Evolutionary conservation across 768 basidiomycete genomes (phyloP).

Genomic region (Rhodotorula diobovata): DNA sequence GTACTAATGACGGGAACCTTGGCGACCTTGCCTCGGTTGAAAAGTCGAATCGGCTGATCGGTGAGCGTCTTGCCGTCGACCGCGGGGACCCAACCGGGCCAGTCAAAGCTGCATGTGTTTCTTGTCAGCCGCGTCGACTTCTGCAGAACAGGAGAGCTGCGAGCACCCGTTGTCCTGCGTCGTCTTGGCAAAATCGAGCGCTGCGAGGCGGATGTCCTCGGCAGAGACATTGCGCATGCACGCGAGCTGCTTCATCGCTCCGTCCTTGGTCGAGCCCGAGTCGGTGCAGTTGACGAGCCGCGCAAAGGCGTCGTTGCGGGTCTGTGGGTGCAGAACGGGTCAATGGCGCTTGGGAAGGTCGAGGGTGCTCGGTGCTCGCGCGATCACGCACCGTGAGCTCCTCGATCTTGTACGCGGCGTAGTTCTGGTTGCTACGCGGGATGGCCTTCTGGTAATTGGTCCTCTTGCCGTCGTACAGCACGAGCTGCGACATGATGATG

Average conservation of each 20-base stretch:
- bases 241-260: slow-evolving; percentile 13
- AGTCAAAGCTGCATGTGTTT: neutral
- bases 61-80: slow-evolving; percentile 57
- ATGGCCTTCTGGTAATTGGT: slow-evolving; percentile 27
- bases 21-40: slow-evolving; percentile 53
- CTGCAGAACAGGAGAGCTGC: too few relatives aligned
- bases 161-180: neutral
- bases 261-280: neutral
- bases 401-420: slow-evolving; percentile 8
- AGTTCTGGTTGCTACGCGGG: slow-evolving; percentile 17
- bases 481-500: slow-evolving; percentile 16
- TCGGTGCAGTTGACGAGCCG: slow-evolving; percentile 12
- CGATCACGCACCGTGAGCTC: slow-evolving; percentile 15
- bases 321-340: neutral
- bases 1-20: slow-evolving; percentile 60
- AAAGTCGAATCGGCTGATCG: slow-evolving; percentile 54
- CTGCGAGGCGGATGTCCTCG: slow-evolving; percentile 14
- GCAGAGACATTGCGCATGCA: slow-evolving; percentile 5
- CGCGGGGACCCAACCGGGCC: slow-evolving; percentile 54
- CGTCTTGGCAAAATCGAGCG: slow-evolving; percentile 9
- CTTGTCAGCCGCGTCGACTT: too few relatives aligned
- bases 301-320: slow-evolving; percentile 19
- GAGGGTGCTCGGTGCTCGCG: too few relatives aligned
- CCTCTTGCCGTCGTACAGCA: slow-evolving; percentile 28
- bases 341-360: fast-evolving